These are phyloP conservation scores for Cairneyella variabilis DNA, from an alignment of 495 filamentous ascomycete species.

Conservation along the genomic window DNA sequence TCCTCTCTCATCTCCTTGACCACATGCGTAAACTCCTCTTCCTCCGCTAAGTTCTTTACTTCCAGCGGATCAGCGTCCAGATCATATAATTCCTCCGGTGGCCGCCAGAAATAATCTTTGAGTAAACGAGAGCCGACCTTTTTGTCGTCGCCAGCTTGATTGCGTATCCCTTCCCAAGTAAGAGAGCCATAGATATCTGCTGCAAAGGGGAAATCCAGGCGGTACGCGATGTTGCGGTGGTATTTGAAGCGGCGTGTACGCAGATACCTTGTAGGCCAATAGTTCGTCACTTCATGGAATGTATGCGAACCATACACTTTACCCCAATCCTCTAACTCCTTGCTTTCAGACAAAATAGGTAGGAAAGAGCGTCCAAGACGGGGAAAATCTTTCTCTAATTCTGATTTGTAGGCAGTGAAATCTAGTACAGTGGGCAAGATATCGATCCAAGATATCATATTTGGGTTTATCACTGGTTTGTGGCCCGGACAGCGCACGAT, in stretches of 20 bases:
- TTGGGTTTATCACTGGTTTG: constrained; percentile 31
- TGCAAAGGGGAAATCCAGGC: constrained; percentile 43
- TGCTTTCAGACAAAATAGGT: constrained; percentile 28
- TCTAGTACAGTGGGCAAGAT: constrained; percentile 41
- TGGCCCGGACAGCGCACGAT: constrained; percentile 33
- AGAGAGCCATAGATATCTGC: constrained; percentile 41
- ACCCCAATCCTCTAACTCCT: constrained; percentile 19
- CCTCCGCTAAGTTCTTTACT: constrained; percentile 31
- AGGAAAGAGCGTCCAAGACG: constrained; percentile 32
- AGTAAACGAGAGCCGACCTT: constrained; percentile 35
- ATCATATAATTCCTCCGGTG: constrained; percentile 41
- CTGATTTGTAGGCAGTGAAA: too few relatives aligned
- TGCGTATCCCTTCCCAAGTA: constrained; percentile 38
- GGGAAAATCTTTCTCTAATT: too few relatives aligned
- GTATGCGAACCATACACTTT: constrained; percentile 44
- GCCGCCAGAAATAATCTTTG: constrained; percentile 36
- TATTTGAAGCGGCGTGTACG: constrained; percentile 41
- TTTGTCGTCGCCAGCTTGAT: constrained; percentile 21
- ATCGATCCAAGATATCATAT: constrained; percentile 43
- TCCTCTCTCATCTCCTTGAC: constrained; percentile 25
- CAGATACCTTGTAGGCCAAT: constrained; percentile 43
- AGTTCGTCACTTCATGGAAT: constrained; percentile 47
- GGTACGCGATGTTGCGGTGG: constrained; percentile 43
- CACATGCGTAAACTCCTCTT: constrained; percentile 22
- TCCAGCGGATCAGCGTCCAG: constrained; percentile 37